Evolutionary conservation across 192 early-diverging fungal species (phyloP), one percentile per base, ranked within the genome.

Genomic region (Coemansia sp.): DNA sequence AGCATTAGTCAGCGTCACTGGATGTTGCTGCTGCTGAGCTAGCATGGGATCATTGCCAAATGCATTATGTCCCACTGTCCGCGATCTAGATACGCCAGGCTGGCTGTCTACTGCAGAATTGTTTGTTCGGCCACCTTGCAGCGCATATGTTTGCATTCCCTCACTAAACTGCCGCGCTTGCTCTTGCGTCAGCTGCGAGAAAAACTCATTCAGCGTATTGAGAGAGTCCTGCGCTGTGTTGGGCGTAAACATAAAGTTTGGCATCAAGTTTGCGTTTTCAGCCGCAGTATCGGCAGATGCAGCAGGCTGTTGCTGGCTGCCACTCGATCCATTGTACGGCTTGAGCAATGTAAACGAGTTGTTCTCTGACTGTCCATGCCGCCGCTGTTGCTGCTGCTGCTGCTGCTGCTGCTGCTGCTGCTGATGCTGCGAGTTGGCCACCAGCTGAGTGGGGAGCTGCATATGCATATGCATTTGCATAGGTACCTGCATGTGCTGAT

Each of bases 401-500:
- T 47, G 53, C 19, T 37, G 53, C 10, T 44, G 44, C 21, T 43
- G 58, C 5, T 56, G 46, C 35, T 30, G 28, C 19, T 47, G 53
- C 19, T 37, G 53, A 6, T 44, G 44, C 21, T 43, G 58, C 5
- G 39, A 9, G 11, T 39, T 10, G n/a, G 36, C 12, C 23, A 4
- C 23, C 21, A 30, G 19, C 28, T 64, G 57, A 9, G 21, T 30
- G 2, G 67, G 67, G 2, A 67, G 47, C 63, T 63, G 63, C 68
- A 67, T 66, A 6, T 67, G 68, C 67, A 70, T 63, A 41, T 77
- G 73, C 73, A 70, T 77, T 33, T 78, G 74, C 52, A 68, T 50
- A 2, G 68, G 64, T 53, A 68, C 16, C 21, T 55, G 56, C 9
- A 60, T 23, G 30, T 71, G 60, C 6, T 60, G 20, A 20, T 43